Conservation (phyloP, 1,284 basidiomycete species). For the Fomitopsis schrenkii region DNA sequence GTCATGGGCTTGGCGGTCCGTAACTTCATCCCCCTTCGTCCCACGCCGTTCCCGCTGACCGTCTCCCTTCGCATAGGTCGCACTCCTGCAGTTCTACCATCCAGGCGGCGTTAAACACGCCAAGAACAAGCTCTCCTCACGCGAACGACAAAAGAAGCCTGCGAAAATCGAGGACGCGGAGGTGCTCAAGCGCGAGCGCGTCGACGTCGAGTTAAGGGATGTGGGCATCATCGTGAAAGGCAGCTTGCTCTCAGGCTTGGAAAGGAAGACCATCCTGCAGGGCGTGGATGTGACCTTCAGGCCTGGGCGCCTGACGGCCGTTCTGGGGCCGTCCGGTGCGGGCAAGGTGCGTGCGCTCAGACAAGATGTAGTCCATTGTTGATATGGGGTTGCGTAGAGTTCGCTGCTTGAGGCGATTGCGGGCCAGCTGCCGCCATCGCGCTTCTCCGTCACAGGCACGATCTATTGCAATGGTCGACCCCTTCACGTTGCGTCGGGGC, state of each 20-base stretch:
- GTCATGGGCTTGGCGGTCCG: background rate
- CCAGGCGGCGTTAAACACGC: background rate
- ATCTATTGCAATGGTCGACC: background rate
- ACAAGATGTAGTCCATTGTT: background rate
- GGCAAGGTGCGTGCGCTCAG: background rate
- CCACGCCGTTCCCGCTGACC: background rate
- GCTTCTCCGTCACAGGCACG: background rate
- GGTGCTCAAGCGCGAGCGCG: background rate
- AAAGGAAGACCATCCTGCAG: background rate
- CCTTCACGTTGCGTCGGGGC: background rate
- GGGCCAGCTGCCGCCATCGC: background rate
- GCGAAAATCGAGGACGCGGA: background rate
- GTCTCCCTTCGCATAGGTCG: background rate
- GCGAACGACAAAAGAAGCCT: background rate
- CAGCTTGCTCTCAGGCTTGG: background rate
- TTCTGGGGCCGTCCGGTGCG: background rate
- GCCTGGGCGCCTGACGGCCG: background rate
- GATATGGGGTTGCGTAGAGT: background rate
- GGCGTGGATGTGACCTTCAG: background rate
- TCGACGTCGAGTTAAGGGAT: background rate
- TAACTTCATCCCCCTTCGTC: background rate
- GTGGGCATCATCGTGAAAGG: conserved; percentile 1
- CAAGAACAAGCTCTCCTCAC: background rate
- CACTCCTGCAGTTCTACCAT: background rate
- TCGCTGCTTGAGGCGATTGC: background rate